These are phyloP conservation scores for Fomitopsis palustris DNA, from an alignment of 1,284 basidiomycete species.

Conservation along the genomic window DNA sequence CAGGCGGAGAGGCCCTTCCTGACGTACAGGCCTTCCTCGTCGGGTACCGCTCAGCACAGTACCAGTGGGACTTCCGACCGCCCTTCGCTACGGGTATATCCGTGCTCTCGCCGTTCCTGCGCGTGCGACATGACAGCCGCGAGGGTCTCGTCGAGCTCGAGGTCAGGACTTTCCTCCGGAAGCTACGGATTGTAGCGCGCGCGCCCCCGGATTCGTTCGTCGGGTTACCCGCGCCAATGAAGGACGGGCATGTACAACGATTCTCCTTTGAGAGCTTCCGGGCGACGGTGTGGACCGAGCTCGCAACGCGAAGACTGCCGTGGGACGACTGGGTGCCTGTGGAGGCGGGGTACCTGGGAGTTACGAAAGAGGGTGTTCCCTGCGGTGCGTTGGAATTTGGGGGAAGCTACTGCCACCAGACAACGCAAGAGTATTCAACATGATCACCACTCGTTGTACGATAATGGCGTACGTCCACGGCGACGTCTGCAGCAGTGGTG, in stretches of 20 bases:
- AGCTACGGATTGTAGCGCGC: constrained; percentile 14
- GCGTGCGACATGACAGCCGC: constrained; percentile 15
- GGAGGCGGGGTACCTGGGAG: constrained; percentile 16
- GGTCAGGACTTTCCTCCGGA: constrained; percentile 13
- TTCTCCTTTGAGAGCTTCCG: constrained; percentile 24
- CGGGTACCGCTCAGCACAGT: constrained; percentile 20
- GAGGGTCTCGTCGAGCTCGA: constrained; percentile 13
- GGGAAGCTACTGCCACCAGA: constrained; percentile 17
- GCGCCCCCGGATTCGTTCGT: constrained; percentile 20
- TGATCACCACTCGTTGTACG: neutral
- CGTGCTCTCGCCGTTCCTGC: constrained; percentile 17
- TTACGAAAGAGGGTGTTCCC: constrained; percentile 8
- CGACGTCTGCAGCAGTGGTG: neutral
- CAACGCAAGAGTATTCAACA: neutral
- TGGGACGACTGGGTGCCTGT: constrained; percentile 19
- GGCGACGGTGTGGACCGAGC: constrained; percentile 13
- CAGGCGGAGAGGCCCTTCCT: constrained; percentile 21
- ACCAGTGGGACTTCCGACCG: constrained; percentile 23
- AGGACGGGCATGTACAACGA: constrained; percentile 18
- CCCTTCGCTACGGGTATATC: constrained; percentile 16
- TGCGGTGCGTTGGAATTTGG: constrained; percentile 25
- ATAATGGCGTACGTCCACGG: neutral
- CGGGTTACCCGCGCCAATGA: constrained; percentile 18
- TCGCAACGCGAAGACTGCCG: constrained; percentile 16
- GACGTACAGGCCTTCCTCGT: constrained; percentile 25